A percentile compares a stretch with the other conserved stretches of the same genome.
Conservation (phyloP, 768 basidiomycete species). For the Tulasnella sp. region DNA sequence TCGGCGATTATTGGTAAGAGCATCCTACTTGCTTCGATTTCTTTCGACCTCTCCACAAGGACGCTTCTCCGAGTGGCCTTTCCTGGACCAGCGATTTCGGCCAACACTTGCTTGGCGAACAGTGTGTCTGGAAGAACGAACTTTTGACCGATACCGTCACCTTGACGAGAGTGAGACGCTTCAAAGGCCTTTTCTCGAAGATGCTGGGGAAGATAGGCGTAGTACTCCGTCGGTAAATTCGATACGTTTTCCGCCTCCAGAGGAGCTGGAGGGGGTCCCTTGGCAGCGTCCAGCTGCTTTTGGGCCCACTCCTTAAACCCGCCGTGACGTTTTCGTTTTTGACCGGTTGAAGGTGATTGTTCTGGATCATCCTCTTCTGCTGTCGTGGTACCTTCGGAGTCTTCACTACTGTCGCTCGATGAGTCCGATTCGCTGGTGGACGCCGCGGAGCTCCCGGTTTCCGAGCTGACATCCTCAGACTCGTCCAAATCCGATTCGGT, state of each 20-base stretch:
- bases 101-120: constrained; percentile 50
- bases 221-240: constrained; percentile 23
- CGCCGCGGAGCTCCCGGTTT: neutral
- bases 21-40: constrained; percentile 71
- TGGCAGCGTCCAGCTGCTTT: constrained; percentile 60
- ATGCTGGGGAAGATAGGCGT: constrained; percentile 25
- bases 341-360: constrained; percentile 31
- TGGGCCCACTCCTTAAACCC: constrained; percentile 87
- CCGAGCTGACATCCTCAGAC: constrained; percentile 62
- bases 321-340: constrained; percentile 41
- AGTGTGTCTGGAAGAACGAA: constrained; percentile 62
- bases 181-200: constrained; percentile 32
- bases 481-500: constrained; percentile 47
- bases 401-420: neutral
- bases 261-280: constrained; percentile 30
- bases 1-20: constrained; percentile 71
- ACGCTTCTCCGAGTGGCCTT: constrained; percentile 33
- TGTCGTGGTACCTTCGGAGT: neutral
- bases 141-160: constrained; percentile 63
- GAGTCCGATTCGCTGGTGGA: neutral
- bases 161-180: constrained; percentile 28
- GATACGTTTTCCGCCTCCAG: neutral
- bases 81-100: constrained; percentile 20
- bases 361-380: constrained; percentile 31
- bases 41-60: constrained; percentile 57